Evolutionary conservation across 345 rosid species (phyloP).

Genomic region (Gossypium turneri): DNA sequence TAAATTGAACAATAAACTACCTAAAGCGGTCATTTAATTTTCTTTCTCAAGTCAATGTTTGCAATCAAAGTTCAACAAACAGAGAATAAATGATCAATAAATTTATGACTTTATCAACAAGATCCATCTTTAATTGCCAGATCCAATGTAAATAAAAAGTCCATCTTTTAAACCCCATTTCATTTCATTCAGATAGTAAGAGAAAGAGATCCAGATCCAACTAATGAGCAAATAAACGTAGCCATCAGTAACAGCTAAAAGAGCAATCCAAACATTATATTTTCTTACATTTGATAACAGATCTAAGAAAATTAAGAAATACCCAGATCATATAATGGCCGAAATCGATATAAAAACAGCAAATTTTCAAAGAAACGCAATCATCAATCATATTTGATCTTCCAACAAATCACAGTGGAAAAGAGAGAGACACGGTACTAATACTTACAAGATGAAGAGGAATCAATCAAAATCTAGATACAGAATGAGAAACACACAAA

Average conservation of each 20-base stretch:
- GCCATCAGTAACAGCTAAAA: not conserved
- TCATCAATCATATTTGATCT: slow-evolving; percentile 4
- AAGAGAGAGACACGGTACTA: not conserved
- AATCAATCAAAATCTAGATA: slow-evolving; percentile 10
- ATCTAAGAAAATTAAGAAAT: not conserved
- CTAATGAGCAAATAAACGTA: not conserved
- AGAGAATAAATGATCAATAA: not conserved
- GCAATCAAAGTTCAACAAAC: not conserved
- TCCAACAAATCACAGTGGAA: not conserved
- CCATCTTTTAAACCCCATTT: not conserved
- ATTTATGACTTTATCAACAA: not conserved
- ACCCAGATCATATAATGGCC: slow-evolving; percentile 8
- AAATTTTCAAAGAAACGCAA: not conserved
- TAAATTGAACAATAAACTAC: not conserved
- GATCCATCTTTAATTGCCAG: not conserved
- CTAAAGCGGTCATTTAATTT: not conserved
- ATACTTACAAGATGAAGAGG: not conserved
- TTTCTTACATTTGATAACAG: not conserved
- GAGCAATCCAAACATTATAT: not conserved
- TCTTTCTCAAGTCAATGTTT: not conserved
- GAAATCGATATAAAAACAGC: not conserved
- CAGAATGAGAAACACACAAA: not conserved
- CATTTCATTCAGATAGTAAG: not conserved
- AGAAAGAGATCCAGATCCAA: not conserved
- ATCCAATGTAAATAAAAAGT: not conserved